Base-by-base conservation (phyloP, 352 stramenopile genomes). In the Blastocystis sp. region DNA sequence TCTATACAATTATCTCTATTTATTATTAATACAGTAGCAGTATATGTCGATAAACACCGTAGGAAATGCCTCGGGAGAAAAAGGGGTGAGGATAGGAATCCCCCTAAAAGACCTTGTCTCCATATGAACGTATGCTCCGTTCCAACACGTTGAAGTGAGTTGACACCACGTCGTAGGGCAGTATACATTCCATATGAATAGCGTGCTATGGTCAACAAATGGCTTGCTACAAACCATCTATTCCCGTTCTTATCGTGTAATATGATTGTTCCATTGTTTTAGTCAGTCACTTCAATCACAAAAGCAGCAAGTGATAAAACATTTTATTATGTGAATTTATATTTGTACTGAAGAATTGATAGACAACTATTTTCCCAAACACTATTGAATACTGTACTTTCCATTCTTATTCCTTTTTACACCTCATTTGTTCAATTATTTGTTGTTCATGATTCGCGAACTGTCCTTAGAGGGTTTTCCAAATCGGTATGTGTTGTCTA, bases 41-140 rank as follows among this genome's bases (percentile, higher is more conserved):
- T 84, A 30, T 84, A 84, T 30, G 73, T 84, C 68, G 73, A 19
- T 48, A 66, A 64, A 1, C 5, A 51, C 1, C 73, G 51, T 0
- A 22, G 5, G 7, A 84, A 51, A 1, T 37, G 3, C 24, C 0
- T 37, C 2, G 53, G 24, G 27, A 27, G 33, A 44, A 51, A 17
- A 33, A 33, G 56, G 3, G 56, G 15, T 33, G 56, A 62, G 27
- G 56, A 33, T 33, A 62, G 27, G 27, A 62, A 62, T 33, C 56
- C 56, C 27, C 56, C 56, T 33, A 62, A 62, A 62, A 13, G 56
- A 62, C 56, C 19, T 17, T 13, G 19, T 33, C 56, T 33, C 13
- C 2, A 33, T 33, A 62, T 62, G 56, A 62, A 62, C 27, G 56
- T n/a, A 33, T 62, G 56, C 19, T 5, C 6, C 27, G 56, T 33